Base-by-base conservation (phyloP, 1,139 yeast genomes). In the Blastobotrys proliferans region DNA sequence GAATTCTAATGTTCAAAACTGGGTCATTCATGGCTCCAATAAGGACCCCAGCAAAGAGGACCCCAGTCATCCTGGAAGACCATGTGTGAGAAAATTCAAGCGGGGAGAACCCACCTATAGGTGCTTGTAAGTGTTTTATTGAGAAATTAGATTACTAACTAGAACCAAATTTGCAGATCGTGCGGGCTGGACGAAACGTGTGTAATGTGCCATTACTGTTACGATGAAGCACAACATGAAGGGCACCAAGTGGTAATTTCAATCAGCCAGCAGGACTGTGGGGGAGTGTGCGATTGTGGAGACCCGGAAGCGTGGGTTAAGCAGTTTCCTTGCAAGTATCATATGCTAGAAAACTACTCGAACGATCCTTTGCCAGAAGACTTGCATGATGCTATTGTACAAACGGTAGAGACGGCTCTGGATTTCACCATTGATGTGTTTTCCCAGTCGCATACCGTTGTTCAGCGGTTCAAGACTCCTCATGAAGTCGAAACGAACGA, bases 231-330 rank as follows among this genome's bases (percentile, higher is more conserved):
- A 4, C 72, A 74, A 45, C 98, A 92, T 63, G 60, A 63, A 26
- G 94, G 80, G 40, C 98, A 92, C 61, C 77, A 80, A 35, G 83
- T 85, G 11, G 79, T 82, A 43, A 77, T 84, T 13, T 75, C 81
- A 32, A 79, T 87, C 11, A 81, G 90, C 43, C 81, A 77, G 45
- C 68, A 92, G 41, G 95, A 87, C 48, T 83, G 81, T 51, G 95
- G 96, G 3, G 97, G 97, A 1, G 88, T 88, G 4, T 92, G 97
- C 61, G 97, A 92, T 60, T 92, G 97, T 66, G 97, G 97, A 1
- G 96, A 92, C 58, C 72, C 76, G 0, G 86, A 82, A 49, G 94
- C 95, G 0, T 90, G 95, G 81, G 73, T 68, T 25, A 61, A 59
- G 4, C 63, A 67, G 3, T 66, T 81, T 41, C 66, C 76, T 43